Evolutionary conservation across 345 rosid species (phyloP).

Genomic region (Euclidium syriacum): DNA sequence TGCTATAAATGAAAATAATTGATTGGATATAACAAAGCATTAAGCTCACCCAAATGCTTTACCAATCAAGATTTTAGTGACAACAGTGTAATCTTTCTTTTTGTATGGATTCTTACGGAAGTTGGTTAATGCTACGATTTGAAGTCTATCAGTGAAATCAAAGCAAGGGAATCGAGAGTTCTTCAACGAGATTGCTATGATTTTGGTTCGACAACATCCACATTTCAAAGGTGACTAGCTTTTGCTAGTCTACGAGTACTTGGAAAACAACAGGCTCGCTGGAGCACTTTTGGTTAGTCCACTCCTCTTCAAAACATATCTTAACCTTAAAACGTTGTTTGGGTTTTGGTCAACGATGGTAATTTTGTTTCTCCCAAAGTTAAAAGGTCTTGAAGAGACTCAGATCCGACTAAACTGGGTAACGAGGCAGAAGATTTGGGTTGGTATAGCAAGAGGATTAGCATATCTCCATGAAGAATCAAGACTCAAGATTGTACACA

Average conservation of each 20-base stretch:
- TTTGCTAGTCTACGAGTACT: constrained; percentile 50
- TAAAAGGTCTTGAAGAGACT: constrained; percentile 29
- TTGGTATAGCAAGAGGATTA: constrained; percentile 46
- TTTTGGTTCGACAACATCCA: constrained; percentile 53
- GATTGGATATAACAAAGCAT: no score
- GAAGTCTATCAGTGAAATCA: constrained; percentile 49
- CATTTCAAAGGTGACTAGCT: constrained; percentile 56
- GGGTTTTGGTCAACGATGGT: not conserved
- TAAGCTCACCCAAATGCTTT: no score
- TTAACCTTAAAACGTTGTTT: not conserved
- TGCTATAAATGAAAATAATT: no score
- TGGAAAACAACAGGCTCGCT: constrained; percentile 54
- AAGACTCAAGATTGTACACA: constrained; percentile 42
- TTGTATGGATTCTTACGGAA: no score
- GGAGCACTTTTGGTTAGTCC: constrained; percentile 40
- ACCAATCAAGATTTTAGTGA: no score
- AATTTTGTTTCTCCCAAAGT: not conserved
- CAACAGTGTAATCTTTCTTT: no score
- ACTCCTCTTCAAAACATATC: no score
- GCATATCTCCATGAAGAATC: constrained; percentile 51
- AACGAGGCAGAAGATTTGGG: constrained; percentile 38
- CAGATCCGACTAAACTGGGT: constrained; percentile 37
- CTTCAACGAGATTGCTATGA: constrained; percentile 53
- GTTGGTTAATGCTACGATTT: no score
- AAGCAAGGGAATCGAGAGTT: constrained; percentile 61